Conservation (phyloP, 78 protist genomes). For the Dictyostelium citrinum region DNA sequence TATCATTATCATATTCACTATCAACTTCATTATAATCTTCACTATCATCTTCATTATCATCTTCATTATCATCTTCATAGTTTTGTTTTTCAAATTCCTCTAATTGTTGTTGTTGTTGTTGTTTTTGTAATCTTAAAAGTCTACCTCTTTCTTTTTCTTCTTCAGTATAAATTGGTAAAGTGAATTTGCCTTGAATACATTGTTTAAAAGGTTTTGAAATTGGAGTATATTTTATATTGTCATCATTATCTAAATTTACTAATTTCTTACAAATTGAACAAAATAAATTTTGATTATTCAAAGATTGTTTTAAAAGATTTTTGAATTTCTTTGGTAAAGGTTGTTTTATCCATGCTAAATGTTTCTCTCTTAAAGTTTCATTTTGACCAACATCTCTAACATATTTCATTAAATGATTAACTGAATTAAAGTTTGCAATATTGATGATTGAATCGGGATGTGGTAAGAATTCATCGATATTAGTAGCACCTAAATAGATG, state of each 20-base stretch:
- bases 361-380: conserved; percentile 10
- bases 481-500: conserved; percentile 72
- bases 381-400: background rate
- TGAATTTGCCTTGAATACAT: background rate
- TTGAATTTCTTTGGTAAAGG: background rate
- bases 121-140: background rate
- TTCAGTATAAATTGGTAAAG: background rate
- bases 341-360: conserved; percentile 31
- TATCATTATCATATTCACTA: too few relatives aligned
- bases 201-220: background rate
- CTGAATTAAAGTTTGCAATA: conserved; percentile 15
- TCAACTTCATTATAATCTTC: too few relatives aligned
- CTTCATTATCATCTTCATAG: too few relatives aligned
- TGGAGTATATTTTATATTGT: background rate
- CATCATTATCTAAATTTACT: background rate
- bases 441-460: conserved; percentile 11
- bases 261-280: background rate
- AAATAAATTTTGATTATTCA: background rate
- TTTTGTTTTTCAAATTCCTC: background rate
- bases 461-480: conserved; percentile 18
- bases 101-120: background rate
- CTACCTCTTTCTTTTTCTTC: background rate
- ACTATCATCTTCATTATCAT: too few relatives aligned
- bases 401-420: conserved; percentile 4
- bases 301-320: background rate